Evolutionary conservation across 192 early-diverging fungal genomes (phyloP), one percentile per base, ranked within the genome.

Genomic region (Lobosporangium transversale): DNA sequence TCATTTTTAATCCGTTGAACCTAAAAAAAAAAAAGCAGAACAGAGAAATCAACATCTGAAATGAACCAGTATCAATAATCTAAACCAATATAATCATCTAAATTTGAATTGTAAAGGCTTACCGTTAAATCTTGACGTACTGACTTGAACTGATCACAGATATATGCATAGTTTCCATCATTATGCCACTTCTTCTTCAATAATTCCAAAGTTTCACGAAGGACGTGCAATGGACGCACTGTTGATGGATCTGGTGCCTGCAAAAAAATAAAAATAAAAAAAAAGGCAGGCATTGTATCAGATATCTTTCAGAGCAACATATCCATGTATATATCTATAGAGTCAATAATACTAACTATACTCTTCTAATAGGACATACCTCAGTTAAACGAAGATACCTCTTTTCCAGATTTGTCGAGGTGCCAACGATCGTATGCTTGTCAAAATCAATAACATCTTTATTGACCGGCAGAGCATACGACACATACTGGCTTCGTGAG

Each of bases 141-240:
- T 50, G 91, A 92, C 75, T 99, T 99, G 69, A 99, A 92, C 75
- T 99, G 97, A 69, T 97, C 94, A 78, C 96, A 97, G 31, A 97
- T 94, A 76, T 95, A 99, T 11, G 94, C 88, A 71, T 99, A 99
- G 70, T 99, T 93, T 52, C 80, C 84, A 26, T 98, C 91, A 27
- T 85, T 70, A 21, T 85, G 80, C 97, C 97, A 99, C 70, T 91
- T 92, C 31, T 63, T 37, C 73, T 86, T 88, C 51, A 99, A 76
- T 10, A 93, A 80, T 40, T 92, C 89, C 11, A 98, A 79, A 1
- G 97, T 89, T 53, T 92, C 70, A 53, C 85, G 83, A 37, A 98
- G 75, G 1, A 99, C 78, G 26, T 73, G 80, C 47, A 96, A 79
- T 45, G 97, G 97, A 5, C 97, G 83, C n/a, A 99, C 95, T n/a